Evolutionary conservation across 345 rosid genomes (phyloP), one percentile per base, ranked within the genome.

Genomic region (Trapa bicornis): DNA sequence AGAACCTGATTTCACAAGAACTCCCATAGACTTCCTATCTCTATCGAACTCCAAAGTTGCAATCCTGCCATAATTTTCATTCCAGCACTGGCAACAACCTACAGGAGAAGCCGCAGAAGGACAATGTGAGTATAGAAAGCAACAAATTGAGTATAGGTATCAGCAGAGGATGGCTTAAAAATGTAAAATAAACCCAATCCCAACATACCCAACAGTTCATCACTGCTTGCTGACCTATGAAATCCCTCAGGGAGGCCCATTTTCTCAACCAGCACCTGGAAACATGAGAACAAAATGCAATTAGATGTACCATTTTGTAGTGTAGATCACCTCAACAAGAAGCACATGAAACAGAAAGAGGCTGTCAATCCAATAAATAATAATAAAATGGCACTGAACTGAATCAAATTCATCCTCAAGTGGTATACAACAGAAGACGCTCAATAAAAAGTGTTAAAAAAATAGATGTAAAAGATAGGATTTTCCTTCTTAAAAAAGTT

Each of bases 11-110:
- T 73, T 77, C 43, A 75, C 85, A 70, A 87, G 81, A 63, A 87
- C 94, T 63, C 94, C 88, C 90, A 87, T 85, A 22, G 94, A 87
- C 75, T 87, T 87, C 76, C 94, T 73, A 71, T 87, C 88, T 16
- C 81, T 88, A 65, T 81, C 91, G 43, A 87, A 87, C 73, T 87
- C 90, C 70, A 87, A 85, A 42, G 89, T 85, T 45, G 81, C 93
- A 58, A 83, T 82, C 66, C 93, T 83, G 41, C 63, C 74, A 60
- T 82, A 88, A 79, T 62, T 65, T 75, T 76, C 72, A 64, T 71
- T 87, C 90, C 90, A 87, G 72, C 69, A 64, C 61, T 61, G 78
- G 70, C 80, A 82, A 70, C 87, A 85, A 76, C 82, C 93, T 85
- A 66, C 37, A 66, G n/a, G 0, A 22, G 29, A 22, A 22, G 29